Base-by-base conservation (phyloP, 140 eudicot genomes). In the Ambrosia hybrid region DNA sequence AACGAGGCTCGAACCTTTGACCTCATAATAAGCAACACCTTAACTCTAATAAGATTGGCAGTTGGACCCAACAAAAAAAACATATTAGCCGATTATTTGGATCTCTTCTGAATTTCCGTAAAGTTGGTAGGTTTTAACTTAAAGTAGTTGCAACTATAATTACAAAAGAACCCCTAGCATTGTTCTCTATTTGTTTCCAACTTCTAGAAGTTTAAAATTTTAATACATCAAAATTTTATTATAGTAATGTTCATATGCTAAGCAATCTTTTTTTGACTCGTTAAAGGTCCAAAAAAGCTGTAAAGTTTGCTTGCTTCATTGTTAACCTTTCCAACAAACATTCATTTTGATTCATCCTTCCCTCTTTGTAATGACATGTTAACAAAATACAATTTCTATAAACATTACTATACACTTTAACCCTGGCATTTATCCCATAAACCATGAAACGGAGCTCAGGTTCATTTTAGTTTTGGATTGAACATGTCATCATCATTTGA, bases 141-240 rank as follows among this genome's bases (percentile, higher is more conserved):
- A 43, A 9, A 43, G 3, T 43, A 7, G 64, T 73, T 41, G 12
- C 17, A 36, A 21, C 17, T 58, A 48, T 33, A 48, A 16, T 21
- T 41, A 58, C 12, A 34, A 11, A 48, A 36, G 9, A 43, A 43
- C 68, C 10, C 30, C 30, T 67, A 45, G 53, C 45, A 17, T 57
- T 21, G 67, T 56, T 14, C 3, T 66, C 8, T n/a, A 11, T 21
- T 17, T 6, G 37, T 67, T 65, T 16, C 6, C 16, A 68, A 33
- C 56, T 76, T 76, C 80, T 68, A 76, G 71, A 68, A 68, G 80
- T 51, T 68, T 11, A 59, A 64, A 68, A 75, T 51, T 68, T 11
- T 48, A 64, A 43, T 6, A 9, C 48, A 43, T 21, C 3, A 30
- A 30, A 48, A 57, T 13, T 45, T 58, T 55, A 75, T 15, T 37